Evolutionary conservation across 352 stramenopile genomes (phyloP).

Genomic region (Pythium dissimile): DNA sequence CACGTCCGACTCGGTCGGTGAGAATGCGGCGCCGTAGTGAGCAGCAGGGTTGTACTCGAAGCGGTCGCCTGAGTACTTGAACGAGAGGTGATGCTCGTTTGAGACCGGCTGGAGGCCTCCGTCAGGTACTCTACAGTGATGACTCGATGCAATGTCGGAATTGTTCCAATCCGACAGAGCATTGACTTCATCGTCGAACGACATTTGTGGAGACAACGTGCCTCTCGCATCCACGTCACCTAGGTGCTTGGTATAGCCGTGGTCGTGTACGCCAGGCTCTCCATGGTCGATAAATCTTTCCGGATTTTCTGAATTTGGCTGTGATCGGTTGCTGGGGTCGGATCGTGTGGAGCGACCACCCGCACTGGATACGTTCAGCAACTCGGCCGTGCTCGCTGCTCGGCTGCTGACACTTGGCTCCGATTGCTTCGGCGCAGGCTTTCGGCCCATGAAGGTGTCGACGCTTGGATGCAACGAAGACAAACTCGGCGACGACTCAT

Average conservation of each 20-base stretch:
- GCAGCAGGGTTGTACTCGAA: no score
- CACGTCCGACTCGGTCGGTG: neutral
- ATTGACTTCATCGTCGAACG: slow-evolving; percentile 16
- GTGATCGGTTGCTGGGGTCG: slow-evolving; percentile 2
- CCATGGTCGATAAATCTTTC: no score
- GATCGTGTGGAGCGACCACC: slow-evolving; percentile 14
- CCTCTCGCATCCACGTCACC: neutral
- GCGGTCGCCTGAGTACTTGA: no score
- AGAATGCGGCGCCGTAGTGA: neutral
- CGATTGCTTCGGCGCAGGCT: neutral
- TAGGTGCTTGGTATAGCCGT: neutral
- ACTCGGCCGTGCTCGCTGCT: slow-evolving; percentile 10
- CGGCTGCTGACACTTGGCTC: slow-evolving; percentile 17
- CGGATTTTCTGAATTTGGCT: slow-evolving; percentile 3
- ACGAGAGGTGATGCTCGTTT: neutral
- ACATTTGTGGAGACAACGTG: slow-evolving; percentile 1
- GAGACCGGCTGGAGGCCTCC: slow-evolving; percentile 13
- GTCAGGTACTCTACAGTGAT: no score
- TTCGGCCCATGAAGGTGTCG: slow-evolving; percentile 22
- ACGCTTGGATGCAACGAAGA: slow-evolving; percentile 1
- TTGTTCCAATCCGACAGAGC: slow-evolving; percentile 9
- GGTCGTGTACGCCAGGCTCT: no score
- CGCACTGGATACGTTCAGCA: slow-evolving; percentile 17
- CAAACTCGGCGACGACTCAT: slow-evolving; percentile 8
- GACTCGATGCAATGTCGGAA: neutral